Base-by-base conservation (phyloP, 495 filamentous ascomycete species). In the Annulohypoxylon bovei region DNA sequence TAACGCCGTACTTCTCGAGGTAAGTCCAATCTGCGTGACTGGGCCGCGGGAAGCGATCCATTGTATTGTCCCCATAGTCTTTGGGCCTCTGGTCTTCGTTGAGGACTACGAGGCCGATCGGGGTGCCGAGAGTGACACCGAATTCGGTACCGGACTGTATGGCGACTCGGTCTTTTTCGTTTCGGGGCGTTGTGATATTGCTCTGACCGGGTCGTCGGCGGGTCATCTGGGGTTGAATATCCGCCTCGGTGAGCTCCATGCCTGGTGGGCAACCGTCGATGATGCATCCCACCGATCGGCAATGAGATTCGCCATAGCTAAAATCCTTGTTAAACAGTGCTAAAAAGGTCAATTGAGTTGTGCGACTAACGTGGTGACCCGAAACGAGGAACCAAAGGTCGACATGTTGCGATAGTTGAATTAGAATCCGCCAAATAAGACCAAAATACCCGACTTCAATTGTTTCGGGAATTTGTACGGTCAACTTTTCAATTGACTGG, bases 11-110 rank as follows among this genome's bases (percentile, higher is more conserved):
- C 80, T 99, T 99, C 82, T 95, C 91, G 49, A 97, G 87, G 79
- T 98, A 98, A 68, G 95, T 99, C 86, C 90, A 97, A 77, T 99
- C 95, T 56, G 95, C 95, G 80, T 99, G 95, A 77, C 90, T 93
- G 8, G 95, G 95, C 33, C 95, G 86, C 9, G 95, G 95, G 85
- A 91, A 97, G 42, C 88, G 78, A 78, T 98, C 93, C 89, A 98
- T 99, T 42, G 94, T 98, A 73, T 88, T 89, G 75, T 89, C 88
- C 8, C 92, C 91, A 77, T 99, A 99, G 84, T 99, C 95, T 77
- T 96, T 92, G 11, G 95, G 95, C 60, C 95, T 82, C 74, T 97
- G 94, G 79, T 98, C 93, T 83, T 98, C 88, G 77, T 98, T 98
- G 77, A 88, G 82, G 18, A 98, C 95, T 54, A 93, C 76, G 82